Base-by-base conservation (phyloP, 2,329 filamentous ascomycete species). In the Penicillium sp. region DNA sequence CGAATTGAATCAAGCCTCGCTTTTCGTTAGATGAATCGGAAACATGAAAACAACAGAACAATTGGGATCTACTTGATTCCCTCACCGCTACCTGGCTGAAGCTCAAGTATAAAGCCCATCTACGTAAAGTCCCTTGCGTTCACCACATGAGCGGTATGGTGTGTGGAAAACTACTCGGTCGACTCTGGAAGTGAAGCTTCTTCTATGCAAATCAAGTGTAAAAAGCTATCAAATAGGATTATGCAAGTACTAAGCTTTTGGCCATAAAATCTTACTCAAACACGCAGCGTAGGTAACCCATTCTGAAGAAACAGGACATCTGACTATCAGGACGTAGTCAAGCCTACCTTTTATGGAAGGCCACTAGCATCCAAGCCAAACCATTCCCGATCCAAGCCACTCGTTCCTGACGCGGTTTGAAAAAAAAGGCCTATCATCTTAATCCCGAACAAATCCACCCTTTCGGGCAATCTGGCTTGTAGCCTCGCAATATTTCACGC, bases 261-360 rank as follows among this genome's bases (percentile, higher is more conserved):
- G 37, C 43, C 40, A 28, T 40, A 31, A 18, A 16, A 16, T 27
- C 42, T 52, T 51, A 51, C 42, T 49, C 13, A 13, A 26, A 22
- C 43, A 37, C 44, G 20, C 20, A 18, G 28, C 39, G 28, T 11
- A 41, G 46, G 39, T 51, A 47, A 44, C 28, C 26, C 16, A 35
- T 26, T 28, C 31, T 16, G 11, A 38, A 40, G 11, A 29, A 42
- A 37, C 40, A 26, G 6, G 23, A 29, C 37, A 44, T 31, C 34
- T 31, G 32, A 26, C 37, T 46, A 40, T 16, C 32, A 14, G 34
- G 36, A 39, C 26, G 27, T 32, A 31, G 18, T 40, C 39, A 44
- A 27, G 14, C 20, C 14, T 27, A 38, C 11, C 28, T 41, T 42
- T 38, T 32, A 13, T 23, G 6, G 4, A 9, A n/a, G 8, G 40